A percentile compares a stretch with the other conserved stretches of the same genome.
Evolutionary conservation across 2,329 filamentous ascomycete species (phyloP).

Genomic region (Ophioceras dolichostomum): DNA sequence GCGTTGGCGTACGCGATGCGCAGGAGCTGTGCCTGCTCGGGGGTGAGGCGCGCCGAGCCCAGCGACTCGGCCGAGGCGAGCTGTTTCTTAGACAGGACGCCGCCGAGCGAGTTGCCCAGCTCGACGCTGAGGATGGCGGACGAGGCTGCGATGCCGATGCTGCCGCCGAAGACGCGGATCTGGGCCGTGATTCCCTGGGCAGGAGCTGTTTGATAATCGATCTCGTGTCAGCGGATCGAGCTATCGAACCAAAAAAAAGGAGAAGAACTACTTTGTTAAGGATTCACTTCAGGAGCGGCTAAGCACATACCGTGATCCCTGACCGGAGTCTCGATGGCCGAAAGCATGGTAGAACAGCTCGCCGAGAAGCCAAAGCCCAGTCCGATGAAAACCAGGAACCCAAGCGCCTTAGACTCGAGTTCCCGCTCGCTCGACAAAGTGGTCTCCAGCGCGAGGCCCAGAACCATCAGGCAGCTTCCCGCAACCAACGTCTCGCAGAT

Average conservation of each 20-base stretch:
- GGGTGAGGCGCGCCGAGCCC: conserved; percentile 11
- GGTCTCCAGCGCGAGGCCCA: conserved; percentile 34
- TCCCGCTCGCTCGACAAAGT: conserved; percentile 20
- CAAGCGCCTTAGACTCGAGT: conserved; percentile 32
- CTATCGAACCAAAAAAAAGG: background rate
- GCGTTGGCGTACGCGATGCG: conserved; percentile 28
- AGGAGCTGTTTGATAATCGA: conserved; percentile 20
- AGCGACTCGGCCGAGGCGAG: conserved; percentile 10
- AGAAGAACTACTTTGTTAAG: too few relatives aligned
- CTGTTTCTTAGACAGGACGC: conserved; percentile 15
- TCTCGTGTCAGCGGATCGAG: conserved; percentile 5
- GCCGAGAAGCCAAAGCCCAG: conserved; percentile 38
- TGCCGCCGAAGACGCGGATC: conserved; percentile 37
- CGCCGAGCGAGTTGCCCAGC: conserved; percentile 16
- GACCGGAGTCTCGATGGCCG: conserved; percentile 25
- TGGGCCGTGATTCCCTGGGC: conserved; percentile 42
- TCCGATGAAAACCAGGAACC: conserved; percentile 37
- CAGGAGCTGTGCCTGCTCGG: conserved; percentile 17
- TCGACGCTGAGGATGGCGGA: conserved; percentile 29
- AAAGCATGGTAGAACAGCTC: conserved; percentile 33
- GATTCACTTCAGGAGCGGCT: too few relatives aligned
- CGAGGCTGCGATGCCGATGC: conserved; percentile 40
- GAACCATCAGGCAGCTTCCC: conserved; percentile 27
- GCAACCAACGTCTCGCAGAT: conserved; percentile 29
- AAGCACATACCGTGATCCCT: conserved; percentile 30